These are phyloP conservation scores for Eimeria sp. DNA, from an alignment of 169 alveolate species.

Conservation along the genomic window DNA sequence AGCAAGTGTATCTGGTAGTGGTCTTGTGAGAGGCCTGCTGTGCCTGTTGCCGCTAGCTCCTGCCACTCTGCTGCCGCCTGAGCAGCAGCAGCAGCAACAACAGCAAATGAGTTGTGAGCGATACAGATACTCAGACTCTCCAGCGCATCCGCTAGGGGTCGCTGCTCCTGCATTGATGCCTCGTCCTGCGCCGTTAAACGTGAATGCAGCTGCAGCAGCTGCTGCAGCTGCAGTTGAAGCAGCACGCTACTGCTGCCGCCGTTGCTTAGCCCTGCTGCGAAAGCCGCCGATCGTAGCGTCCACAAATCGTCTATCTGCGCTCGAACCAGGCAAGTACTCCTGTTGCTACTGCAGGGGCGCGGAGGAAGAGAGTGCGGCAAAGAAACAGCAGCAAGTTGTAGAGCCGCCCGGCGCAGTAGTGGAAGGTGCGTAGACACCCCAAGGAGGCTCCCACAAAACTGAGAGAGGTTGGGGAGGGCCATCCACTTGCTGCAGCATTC, in stretches of 20 bases:
- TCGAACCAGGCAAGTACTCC: neutral
- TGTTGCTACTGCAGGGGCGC: conserved; percentile 64
- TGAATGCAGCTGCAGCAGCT: conserved; percentile 51
- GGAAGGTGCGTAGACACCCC: conserved; percentile 76
- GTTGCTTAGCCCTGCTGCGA: conserved; percentile 23
- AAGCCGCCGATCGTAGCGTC: conserved; percentile 1
- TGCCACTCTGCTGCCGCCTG: conserved; percentile 71
- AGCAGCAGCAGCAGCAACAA: conserved; percentile 71
- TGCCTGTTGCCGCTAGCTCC: conserved; percentile 1
- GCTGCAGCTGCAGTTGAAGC: conserved; percentile 79
- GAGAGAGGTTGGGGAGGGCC: conserved; percentile 67
- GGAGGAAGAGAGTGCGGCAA: conserved; percentile 71
- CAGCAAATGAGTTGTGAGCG: conserved; percentile 46
- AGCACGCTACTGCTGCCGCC: conserved; percentile 70
- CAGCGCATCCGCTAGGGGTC: conserved; percentile 50
- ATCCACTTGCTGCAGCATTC: conserved; percentile 59
- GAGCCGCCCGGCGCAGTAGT: conserved; percentile 74
- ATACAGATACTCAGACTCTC: conserved; percentile 3
- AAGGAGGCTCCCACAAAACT: conserved; percentile 72
- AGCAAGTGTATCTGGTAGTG: neutral
- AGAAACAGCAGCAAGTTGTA: conserved; percentile 50
- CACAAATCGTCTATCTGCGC: conserved; percentile 29
- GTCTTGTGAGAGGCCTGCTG: neutral
- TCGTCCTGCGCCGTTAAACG: conserved; percentile 13
- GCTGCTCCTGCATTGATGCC: conserved; percentile 69